These are phyloP conservation scores for Manihot esculenta DNA, from an alignment of 441 rosid species.

Conservation along the genomic window DNA sequence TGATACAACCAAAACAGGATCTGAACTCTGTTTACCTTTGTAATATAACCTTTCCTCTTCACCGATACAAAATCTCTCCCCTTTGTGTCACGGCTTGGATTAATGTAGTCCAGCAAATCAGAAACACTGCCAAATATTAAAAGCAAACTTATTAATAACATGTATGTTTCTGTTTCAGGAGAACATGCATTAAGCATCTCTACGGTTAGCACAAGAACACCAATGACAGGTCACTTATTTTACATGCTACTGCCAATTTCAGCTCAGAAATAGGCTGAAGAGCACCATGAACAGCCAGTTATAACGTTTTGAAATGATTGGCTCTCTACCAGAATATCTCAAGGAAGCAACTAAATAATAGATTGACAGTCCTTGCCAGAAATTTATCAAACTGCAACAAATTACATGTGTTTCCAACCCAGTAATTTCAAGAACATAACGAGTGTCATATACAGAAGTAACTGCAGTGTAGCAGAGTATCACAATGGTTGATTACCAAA, in stretches of 20 bases:
- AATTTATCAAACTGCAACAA: background rate
- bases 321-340: slow-evolving; percentile 4
- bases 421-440: background rate
- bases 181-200: slow-evolving; percentile 14
- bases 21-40: slow-evolving; percentile 41
- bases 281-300: slow-evolving; percentile 2
- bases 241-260: background rate
- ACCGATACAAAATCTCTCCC: slow-evolving; percentile 37
- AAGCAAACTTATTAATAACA: slow-evolving; percentile 31
- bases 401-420: background rate
- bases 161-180: slow-evolving; percentile 11
- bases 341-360: background rate
- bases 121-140: slow-evolving; percentile 54
- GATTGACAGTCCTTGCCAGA: background rate
- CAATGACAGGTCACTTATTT: slow-evolving; percentile 7
- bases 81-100: slow-evolving; percentile 51
- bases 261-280: background rate
- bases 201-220: background rate
- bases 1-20: background rate
- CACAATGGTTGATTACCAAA: slow-evolving; percentile 21
- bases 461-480: slow-evolving; percentile 20
- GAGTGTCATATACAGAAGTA: slow-evolving; percentile 8
- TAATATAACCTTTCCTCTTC: slow-evolving; percentile 47
- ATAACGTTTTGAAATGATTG: background rate
- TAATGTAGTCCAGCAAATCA: slow-evolving; percentile 65